phyloP scores from a whole-genome alignment of 1,284 basidiomycete species.

The Ustilago cynodontis region DNA sequence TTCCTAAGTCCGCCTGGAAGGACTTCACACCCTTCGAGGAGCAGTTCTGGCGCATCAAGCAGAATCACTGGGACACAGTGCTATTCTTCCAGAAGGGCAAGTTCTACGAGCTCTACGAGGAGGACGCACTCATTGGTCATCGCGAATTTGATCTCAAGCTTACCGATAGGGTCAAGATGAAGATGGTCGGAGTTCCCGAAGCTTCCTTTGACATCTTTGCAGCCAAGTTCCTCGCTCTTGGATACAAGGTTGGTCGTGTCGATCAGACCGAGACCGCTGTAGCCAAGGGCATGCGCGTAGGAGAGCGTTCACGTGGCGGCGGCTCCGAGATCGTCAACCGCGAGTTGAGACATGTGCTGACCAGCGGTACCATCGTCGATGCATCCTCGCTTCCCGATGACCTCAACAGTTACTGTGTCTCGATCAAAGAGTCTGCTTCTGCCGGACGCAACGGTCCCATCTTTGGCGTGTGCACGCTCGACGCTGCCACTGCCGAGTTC shows the following conservation, averaged over 20 bases:
- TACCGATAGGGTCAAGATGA: constrained; percentile 95
- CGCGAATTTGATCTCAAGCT: constrained; percentile 73
- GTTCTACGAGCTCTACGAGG: constrained; percentile 70
- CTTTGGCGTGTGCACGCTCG: constrained; percentile 94
- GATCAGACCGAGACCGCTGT: constrained; percentile 95
- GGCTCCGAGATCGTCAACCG: constrained; percentile 73
- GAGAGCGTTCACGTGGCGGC: constrained; percentile 72
- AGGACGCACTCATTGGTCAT: constrained; percentile 70
- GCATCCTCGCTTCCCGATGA: constrained; percentile 89
- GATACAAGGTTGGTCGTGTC: constrained; percentile 94
- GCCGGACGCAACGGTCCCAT: constrained; percentile 57
- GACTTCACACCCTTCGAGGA: constrained; percentile 95
- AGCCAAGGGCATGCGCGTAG: constrained; percentile 75
- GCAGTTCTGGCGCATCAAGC: constrained; percentile 69
- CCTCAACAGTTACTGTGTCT: constrained; percentile 93
- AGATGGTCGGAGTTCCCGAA: constrained; percentile 93
- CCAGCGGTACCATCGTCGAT: constrained; percentile 95
- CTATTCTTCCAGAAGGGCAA: constrained; percentile 96
- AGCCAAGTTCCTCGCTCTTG: constrained; percentile 74
- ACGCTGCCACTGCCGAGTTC: constrained; percentile 96
- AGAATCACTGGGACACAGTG: constrained; percentile 74
- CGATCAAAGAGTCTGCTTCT: constrained; percentile 77
- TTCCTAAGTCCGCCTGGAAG: constrained; percentile 84
- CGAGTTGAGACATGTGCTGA: constrained; percentile 94
- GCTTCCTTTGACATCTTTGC: constrained; percentile 80